phyloP scores from a whole-genome alignment of 73 alveolate genomes.

The Paraurostyla sp. region DNA sequence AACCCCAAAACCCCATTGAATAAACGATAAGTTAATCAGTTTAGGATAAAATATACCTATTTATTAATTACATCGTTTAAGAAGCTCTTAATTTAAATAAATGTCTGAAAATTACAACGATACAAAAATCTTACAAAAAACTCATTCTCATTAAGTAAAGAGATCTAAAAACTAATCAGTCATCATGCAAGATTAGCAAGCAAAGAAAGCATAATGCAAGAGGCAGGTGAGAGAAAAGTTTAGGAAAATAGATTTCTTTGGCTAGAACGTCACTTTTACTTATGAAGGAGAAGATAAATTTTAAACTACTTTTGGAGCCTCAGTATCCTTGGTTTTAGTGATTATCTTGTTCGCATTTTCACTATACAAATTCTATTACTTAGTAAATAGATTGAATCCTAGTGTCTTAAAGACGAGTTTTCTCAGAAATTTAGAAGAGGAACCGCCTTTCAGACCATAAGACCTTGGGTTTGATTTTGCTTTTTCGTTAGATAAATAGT shows the following conservation, averaged over 20 bases:
- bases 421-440: background rate
- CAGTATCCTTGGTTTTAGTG: background rate
- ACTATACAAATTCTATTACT: background rate
- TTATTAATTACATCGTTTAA: too few species aligned
- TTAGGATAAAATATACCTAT: too few species aligned
- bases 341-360: background rate
- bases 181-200: too few species aligned
- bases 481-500: background rate
- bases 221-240: too few species aligned
- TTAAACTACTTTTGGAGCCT: background rate
- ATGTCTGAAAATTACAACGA: too few species aligned
- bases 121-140: too few species aligned
- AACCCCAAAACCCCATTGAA: too few species aligned
- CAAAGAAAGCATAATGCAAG: too few species aligned
- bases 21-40: too few species aligned
- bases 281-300: background rate
- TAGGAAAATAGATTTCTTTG: background rate
- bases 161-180: too few species aligned
- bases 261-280: background rate
- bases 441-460: background rate
- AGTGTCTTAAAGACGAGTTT: background rate
- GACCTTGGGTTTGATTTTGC: conserved; percentile 2
- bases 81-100: too few species aligned
- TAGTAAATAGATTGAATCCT: background rate
- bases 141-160: too few species aligned